These are phyloP conservation scores for Phytophthora nicotianae DNA, from an alignment of 352 stramenopile genomes.

Conservation along the genomic window DNA sequence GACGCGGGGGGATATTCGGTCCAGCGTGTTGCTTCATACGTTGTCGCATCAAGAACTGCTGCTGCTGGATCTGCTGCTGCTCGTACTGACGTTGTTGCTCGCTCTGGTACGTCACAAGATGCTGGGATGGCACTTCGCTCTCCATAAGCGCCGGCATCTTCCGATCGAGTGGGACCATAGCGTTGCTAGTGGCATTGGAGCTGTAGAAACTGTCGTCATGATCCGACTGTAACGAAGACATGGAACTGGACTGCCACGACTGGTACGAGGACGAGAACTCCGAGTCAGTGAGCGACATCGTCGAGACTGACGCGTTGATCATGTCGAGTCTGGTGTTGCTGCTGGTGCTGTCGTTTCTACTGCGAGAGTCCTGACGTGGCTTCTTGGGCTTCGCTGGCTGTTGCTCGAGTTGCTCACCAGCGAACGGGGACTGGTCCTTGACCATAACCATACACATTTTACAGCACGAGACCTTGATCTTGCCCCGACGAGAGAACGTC, in stretches of 20 bases:
- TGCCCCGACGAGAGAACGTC: conserved; percentile 57
- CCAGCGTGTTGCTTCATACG: conserved; percentile 35
- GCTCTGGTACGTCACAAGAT: conserved; percentile 33
- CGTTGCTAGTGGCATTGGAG: conserved; percentile 21
- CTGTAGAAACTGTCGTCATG: conserved; percentile 45
- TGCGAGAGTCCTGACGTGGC: conserved; percentile 21
- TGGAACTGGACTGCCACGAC: conserved; percentile 63
- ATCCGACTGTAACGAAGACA: conserved; percentile 62
- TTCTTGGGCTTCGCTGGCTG: conserved; percentile 34
- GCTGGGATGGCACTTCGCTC: conserved; percentile 14
- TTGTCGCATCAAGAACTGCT: conserved; percentile 38
- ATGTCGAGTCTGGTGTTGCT: conserved; percentile 21
- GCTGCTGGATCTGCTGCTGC: conserved; percentile 42
- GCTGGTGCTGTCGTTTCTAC: conserved; percentile 36
- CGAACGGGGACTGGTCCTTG: conserved; percentile 73
- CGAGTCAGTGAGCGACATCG: conserved; percentile 53
- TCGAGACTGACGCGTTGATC: conserved; percentile 39
- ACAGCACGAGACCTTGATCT: conserved; percentile 72
- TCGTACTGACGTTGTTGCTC: conserved; percentile 42
- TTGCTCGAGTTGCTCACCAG: conserved; percentile 48
- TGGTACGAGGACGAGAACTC: conserved; percentile 63
- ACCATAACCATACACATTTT: conserved; percentile 76
- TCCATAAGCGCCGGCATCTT: conserved; percentile 61
- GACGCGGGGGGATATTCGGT: conserved; percentile 10
- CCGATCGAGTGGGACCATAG: conserved; percentile 31